Conservation (phyloP, 2,329 filamentous ascomycete species). For the Apiospora arundinis region DNA sequence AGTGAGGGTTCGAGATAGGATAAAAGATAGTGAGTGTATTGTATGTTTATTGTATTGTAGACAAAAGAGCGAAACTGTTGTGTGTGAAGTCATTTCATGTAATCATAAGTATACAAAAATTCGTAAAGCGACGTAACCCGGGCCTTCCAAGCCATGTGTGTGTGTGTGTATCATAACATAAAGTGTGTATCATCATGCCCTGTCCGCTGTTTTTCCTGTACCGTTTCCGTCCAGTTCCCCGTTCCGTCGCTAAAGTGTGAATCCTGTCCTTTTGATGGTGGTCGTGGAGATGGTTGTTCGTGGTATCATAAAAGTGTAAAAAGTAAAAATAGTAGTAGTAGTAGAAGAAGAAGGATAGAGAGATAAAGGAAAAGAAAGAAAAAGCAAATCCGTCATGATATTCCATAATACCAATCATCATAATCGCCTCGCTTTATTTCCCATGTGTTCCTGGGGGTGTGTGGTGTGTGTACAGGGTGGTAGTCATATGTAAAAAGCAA, state of each 20-base stretch:
- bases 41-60: neutral
- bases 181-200: slow-evolving; percentile 8
- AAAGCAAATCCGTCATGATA: neutral
- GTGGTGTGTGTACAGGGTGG: neutral
- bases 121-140: slow-evolving; percentile 13
- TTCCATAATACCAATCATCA: neutral
- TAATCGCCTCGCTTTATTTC: slow-evolving; percentile 6
- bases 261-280: neutral
- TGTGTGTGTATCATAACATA: slow-evolving; percentile 11
- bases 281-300: neutral
- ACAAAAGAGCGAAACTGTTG: neutral
- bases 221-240: neutral
- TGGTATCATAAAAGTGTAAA: slow-evolving; percentile 13
- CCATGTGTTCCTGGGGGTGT: neutral
- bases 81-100: neutral
- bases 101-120: slow-evolving; percentile 13
- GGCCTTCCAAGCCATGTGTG: slow-evolving; percentile 1
- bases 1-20: neutral
- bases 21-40: neutral
- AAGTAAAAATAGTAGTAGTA: neutral
- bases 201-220: neutral
- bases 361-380: neutral
- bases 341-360: neutral
- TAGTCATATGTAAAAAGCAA: neutral
- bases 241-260: neutral